A percentile compares a stretch with the other conserved stretches of the same genome.
Conservation (phyloP, 805 yeast species). For the Saturnispora saitoi region DNA sequence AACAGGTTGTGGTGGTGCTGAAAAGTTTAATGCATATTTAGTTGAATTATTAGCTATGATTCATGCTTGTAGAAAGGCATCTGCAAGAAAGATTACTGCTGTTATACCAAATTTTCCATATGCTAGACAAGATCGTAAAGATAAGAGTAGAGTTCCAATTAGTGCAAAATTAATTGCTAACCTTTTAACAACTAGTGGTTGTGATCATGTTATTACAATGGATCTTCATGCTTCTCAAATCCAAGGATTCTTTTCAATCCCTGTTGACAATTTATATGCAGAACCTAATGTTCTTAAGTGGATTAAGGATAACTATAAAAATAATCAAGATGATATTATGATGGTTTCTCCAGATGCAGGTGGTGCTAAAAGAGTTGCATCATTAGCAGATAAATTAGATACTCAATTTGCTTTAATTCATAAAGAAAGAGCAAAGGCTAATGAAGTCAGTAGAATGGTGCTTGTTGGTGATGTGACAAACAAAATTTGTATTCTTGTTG, state of each 20-base stretch:
- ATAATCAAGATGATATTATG: constrained; percentile 44
- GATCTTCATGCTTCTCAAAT: constrained; percentile 96
- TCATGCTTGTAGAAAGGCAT: constrained; percentile 92
- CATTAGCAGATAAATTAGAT: constrained; percentile 85
- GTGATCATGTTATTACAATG: constrained; percentile 93
- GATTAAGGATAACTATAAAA: constrained; percentile 46
- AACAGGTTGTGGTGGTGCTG: constrained; percentile 64
- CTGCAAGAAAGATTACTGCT: constrained; percentile 89
- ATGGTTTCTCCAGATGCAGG: constrained; percentile 98
- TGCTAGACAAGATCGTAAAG: constrained; percentile 96
- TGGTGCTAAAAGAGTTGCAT: constrained; percentile 96
- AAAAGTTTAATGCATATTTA: constrained; percentile 64
- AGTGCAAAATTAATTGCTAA: constrained; percentile 93
- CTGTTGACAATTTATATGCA: constrained; percentile 92
- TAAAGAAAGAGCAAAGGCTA: constrained; percentile 91
- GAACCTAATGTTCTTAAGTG: constrained; percentile 85
- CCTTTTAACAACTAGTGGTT: constrained; percentile 86
- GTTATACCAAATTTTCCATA: constrained; percentile 94
- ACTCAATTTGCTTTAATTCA: constrained; percentile 92
- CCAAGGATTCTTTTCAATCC: constrained; percentile 92
- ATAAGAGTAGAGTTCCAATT: constrained; percentile 91
- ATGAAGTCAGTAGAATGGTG: constrained; percentile 92
- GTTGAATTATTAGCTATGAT: constrained; percentile 85
- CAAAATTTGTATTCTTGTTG: constrained; percentile 78
- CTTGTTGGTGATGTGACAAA: constrained; percentile 88